Percentiles rank a stretch among this genome's conserved stretches.
phyloP scores from a whole-genome alignment of 1,139 yeast species.

The Suhomyces anneliseae region DNA sequence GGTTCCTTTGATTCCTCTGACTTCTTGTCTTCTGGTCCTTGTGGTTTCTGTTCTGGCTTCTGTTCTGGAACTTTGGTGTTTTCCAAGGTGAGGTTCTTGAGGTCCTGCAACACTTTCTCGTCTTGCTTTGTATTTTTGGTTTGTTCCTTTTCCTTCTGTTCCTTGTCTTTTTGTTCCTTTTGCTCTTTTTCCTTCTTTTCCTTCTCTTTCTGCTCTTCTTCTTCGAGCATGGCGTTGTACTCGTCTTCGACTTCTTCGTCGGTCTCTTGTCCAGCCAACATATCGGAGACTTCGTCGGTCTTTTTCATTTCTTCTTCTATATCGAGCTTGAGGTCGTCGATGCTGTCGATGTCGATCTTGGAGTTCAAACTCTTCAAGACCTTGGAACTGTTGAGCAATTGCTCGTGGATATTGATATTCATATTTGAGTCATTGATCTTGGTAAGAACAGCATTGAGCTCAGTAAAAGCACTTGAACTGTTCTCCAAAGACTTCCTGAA shows the following conservation, averaged over 20 bases:
- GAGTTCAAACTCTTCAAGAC: slow-evolving; percentile 36
- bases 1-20: neutral
- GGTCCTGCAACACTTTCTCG: neutral
- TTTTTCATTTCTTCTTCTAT: slow-evolving; percentile 39
- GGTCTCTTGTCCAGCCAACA: slow-evolving; percentile 25
- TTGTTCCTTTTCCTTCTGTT: neutral
- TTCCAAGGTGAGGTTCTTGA: slow-evolving; percentile 2
- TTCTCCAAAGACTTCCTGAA: slow-evolving; percentile 20
- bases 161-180: neutral
- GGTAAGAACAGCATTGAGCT: slow-evolving; percentile 36
- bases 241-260: slow-evolving; percentile 21
- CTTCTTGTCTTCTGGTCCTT: neutral
- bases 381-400: slow-evolving; percentile 35
- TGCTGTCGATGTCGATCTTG: slow-evolving; percentile 28
- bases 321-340: slow-evolving; percentile 39
- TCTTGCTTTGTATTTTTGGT: neutral
- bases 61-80: neutral
- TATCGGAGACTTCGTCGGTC: slow-evolving; percentile 29
- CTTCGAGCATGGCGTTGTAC: slow-evolving; percentile 9
- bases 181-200: slow-evolving; percentile 1
- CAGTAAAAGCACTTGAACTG: slow-evolving; percentile 32
- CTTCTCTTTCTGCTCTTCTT: slow-evolving; percentile 1
- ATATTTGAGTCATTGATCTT: slow-evolving; percentile 51
- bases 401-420: slow-evolving; percentile 39
- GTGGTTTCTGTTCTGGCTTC: neutral